Conservation (phyloP, 331 rosid species). For the Acacia pycnantha region DNA sequence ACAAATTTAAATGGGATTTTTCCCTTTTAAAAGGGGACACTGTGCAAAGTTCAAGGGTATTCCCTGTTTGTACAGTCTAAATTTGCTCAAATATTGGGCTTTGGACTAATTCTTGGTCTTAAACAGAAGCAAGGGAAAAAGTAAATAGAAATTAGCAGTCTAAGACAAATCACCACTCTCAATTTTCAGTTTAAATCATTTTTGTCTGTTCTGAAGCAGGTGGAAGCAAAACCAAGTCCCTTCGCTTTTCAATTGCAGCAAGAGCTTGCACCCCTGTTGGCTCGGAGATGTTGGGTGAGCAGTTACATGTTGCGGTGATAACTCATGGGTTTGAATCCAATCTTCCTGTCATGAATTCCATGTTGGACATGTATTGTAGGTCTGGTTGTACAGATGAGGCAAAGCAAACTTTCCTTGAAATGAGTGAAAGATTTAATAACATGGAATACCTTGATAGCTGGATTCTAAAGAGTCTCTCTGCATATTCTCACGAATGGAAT, state of each 20-base stretch:
- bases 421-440: slow-evolving; percentile 68
- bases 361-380: slow-evolving; percentile 84
- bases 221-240: slow-evolving; percentile 56
- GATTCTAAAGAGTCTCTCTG: slow-evolving; percentile 54
- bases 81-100: background rate
- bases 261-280: slow-evolving; percentile 70
- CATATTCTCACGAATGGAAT: slow-evolving; percentile 59
- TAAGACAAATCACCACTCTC: background rate
- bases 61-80: background rate
- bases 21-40: background rate
- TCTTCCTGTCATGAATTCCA: slow-evolving; percentile 21
- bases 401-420: slow-evolving; percentile 58
- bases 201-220: slow-evolving; percentile 48
- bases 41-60: background rate
- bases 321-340: slow-evolving; percentile 56
- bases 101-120: slow-evolving; percentile 4
- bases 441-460: slow-evolving; percentile 47
- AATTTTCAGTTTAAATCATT: background rate
- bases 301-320: slow-evolving; percentile 70
- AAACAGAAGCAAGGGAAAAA: background rate
- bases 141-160: background rate
- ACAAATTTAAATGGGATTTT: too few relatives aligned
- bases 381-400: slow-evolving; percentile 58
- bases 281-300: slow-evolving; percentile 54
- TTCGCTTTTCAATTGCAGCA: slow-evolving; percentile 76